Evolutionary conservation across 1,139 yeast genomes (phyloP).

Genomic region (Sugiyamaella grinbergsii): DNA sequence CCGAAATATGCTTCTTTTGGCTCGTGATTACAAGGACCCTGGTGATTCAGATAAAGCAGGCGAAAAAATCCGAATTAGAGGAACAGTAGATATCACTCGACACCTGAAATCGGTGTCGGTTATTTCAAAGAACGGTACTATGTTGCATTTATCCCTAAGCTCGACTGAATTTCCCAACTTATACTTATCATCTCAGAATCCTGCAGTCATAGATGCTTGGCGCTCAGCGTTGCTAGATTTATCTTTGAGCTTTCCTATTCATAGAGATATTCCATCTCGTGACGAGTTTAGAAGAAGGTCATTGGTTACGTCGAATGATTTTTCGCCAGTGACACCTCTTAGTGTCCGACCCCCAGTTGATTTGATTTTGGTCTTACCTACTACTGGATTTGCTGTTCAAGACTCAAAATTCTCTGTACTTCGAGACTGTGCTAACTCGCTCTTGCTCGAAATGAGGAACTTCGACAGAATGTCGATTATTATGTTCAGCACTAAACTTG

Average conservation of each 20-base stretch:
- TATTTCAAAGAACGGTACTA: constrained; percentile 7
- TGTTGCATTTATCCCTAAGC: constrained; percentile 11
- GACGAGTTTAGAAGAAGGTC: constrained; percentile 14
- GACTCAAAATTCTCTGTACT: constrained; percentile 29
- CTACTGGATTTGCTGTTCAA: constrained; percentile 27
- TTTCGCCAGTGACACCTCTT: constrained; percentile 5
- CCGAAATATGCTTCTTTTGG: constrained; percentile 28
- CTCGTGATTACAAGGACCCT: constrained; percentile 20
- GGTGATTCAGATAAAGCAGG: constrained; percentile 10
- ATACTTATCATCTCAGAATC: constrained; percentile 16
- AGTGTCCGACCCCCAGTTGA: constrained; percentile 29
- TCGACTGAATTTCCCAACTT: constrained; percentile 11
- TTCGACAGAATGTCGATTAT: constrained; percentile 32
- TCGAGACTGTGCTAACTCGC: constrained; percentile 20
- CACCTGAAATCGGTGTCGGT: constrained; percentile 27
- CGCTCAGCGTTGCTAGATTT: constrained; percentile 24
- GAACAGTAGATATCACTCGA: constrained; percentile 27
- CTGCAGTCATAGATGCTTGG: constrained; percentile 22
- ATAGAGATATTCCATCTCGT: constrained; percentile 11
- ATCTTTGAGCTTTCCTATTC: constrained; percentile 22
- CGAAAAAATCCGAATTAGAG: constrained; percentile 25
- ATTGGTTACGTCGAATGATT: background rate
- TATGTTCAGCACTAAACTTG: constrained; percentile 26
- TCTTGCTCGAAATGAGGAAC: constrained; percentile 27
- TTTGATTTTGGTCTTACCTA: constrained; percentile 29